Base-by-base conservation (phyloP, 768 basidiomycete species). In the Mycena leptocephala region DNA sequence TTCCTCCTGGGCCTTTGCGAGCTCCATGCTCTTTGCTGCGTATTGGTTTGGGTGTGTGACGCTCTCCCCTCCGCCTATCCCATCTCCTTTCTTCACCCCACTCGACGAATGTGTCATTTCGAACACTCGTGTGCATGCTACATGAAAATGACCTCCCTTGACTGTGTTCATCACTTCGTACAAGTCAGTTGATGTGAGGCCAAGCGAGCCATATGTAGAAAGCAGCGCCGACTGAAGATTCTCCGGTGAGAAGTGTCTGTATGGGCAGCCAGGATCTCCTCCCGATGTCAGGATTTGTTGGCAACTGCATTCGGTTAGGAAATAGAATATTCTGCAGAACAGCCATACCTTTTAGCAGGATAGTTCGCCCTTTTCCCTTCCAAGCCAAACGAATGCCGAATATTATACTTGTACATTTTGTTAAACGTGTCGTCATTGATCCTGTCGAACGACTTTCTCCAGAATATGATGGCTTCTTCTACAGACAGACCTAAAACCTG, bases 391-490 rank as follows among this genome's bases (percentile, higher is more conserved):
- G 93, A 93, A 83, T 99, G 98, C 56, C 98, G 93, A 80, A 99
- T 97, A 78, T 99, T 99, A 84, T 99, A 99, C 80, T 93, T 94
- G 89, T 99, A 94, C 82, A 98, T 95, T 83, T 99, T 99, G 88
- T 97, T 98, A 86, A 99, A 99, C 83, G 96, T 94, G 86, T 99
- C 97, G 73, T 99, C 98, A 13, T 94, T 92, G 69, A 96, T 92
- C 32, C 86, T 87, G 76, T 88, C 92, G 83, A 98, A 98, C 30
- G 95, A 93, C 82, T 93, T 95, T 68, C 96, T 89, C 98, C 98
- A 99, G 85, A 98, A 99, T 13, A 90, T 86, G 59, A 99, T 83
- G 1, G 98, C 97, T 85, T 99, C 98, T 20, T 99, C 98, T 41
- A 99, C 92, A 0, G 97, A 94, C 72, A 99, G 85, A 10, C 98